Base-by-base conservation (phyloP, 345 rosid genomes). In the Passiflora organensis region DNA sequence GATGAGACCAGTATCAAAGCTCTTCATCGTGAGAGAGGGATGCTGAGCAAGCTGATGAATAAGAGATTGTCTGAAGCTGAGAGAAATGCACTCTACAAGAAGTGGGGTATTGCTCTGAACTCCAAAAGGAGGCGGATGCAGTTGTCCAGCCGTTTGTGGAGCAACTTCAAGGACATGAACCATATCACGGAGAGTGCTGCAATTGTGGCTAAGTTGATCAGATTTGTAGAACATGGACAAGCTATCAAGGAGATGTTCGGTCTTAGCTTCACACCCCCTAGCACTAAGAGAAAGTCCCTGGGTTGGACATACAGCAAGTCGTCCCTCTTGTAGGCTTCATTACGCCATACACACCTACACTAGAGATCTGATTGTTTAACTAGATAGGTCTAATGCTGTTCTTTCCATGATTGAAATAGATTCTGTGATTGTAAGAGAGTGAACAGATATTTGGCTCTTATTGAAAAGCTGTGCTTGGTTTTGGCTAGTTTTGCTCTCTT, bases 221-320 rank as follows among this genome's bases (percentile, higher is more conserved):
- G 81, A 67, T 84, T 93, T 47, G 80, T 79, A 10, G 96, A 84
- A 59, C 91, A 89, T 54, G 99, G 94, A 23, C 70, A 74, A 19
- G 91, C 82, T 23, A 75, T 82, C 32, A 89, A 89, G 74, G 94
- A 81, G 70, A 86, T 84, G 95, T 83, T 89, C 49, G 95, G 99
- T 6, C 87, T 89, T 47, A 89, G 89, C 73, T 89, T 93, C 75
- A 75, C 91, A 9, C 82, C 90, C 21, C 78, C 84, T 2, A 65
- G 65, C 48, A 51, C 75, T 36, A 74, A 71, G 58, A 69, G 83
- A 43, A 82, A 73, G 71, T 81, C 87, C 23, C 72, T 54, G 45
- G 78, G 85, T 36, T 88, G 99, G 99, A 80, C 79, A 48, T 68
- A 77, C 75, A 79, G 85, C 82, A 86, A 63, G 78, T 64, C 77